Percentiles rank a stretch among this genome's conserved stretches.
These are phyloP conservation scores for Thuidium tamariscinum DNA, from an alignment of 225 moss, liverwort and hornwort species.

Conservation along the genomic window DNA sequence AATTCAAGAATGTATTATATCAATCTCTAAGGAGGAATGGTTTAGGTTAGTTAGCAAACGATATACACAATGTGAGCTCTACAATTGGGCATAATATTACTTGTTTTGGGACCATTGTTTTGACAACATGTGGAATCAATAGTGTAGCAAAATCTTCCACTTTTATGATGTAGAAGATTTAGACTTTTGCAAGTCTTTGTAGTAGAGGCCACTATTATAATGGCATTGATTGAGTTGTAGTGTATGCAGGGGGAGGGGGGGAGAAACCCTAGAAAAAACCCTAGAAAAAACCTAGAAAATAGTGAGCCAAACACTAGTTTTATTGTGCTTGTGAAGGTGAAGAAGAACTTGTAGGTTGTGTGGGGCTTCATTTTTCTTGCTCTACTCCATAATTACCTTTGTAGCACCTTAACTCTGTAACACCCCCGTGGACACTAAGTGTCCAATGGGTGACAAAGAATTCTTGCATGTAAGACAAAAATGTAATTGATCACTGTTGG, in stretches of 20 bases:
- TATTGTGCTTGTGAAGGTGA: rapidly evolving
- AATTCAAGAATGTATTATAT: rapidly evolving
- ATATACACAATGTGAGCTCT: background rate
- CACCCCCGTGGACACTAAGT: no score
- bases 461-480: no score
- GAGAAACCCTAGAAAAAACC: no score
- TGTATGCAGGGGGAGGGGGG: rapidly evolving
- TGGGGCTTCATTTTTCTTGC: background rate
- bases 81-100: rapidly evolving
- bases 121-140: rapidly evolving
- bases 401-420: no score
- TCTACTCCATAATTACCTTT: background rate
- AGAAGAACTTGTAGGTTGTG: rapidly evolving
- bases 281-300: no score
- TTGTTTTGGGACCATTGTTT: background rate
- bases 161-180: rapidly evolving
- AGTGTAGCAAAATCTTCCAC: no score
- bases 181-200: rapidly evolving
- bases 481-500: no score
- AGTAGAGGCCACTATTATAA: rapidly evolving
- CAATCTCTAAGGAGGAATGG: background rate
- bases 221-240: rapidly evolving
- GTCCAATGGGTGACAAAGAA: no score
- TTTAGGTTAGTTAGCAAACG: no score
- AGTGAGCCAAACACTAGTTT: background rate